Evolutionary conservation across 2,329 filamentous ascomycete genomes (phyloP), one percentile per base, ranked within the genome.

Genomic region (Mycosphaerella sp.): DNA sequence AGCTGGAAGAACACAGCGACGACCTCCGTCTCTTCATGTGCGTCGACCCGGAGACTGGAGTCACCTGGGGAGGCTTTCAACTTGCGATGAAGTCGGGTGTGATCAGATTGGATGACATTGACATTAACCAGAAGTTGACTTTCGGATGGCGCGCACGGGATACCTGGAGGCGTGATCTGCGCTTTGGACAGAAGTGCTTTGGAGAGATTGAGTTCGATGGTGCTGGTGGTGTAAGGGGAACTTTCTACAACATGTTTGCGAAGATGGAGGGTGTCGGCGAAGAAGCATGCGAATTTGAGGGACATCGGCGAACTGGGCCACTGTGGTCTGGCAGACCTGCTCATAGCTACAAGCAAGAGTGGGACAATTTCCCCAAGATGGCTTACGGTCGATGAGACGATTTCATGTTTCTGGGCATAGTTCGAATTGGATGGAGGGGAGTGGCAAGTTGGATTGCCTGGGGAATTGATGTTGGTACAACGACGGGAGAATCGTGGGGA

Each of bases 11-110:
- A 17, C 46, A 59, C 4, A 48, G 57, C 1, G 50, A 59, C 2
- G 64, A 71, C 23, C 66, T 73, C 21, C 59, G 59, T 1, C 60
- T 76, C 8, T 65, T 73, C 40, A 63, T 76, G 12, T 73, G 73
- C 1, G 68, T 76, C 1, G 66, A 67, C 48, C 55, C 59, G 29
- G 51, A 60, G 26, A 40, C 65, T 12, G 71, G 71, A 10, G 64
- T 62, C 4, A 69, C 79, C 6, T 80, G 78, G 77, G 76, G 73
- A 0, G 63, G 58, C 1, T 79, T 80, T 57, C 67, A 74, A 42
- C 66, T 78, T 4, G 73, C 72, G 0, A 51, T 72, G 6, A 67
- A 76, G 38, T 54, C 66, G 39, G 75, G 76, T 1, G 62, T 79
- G 2, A 62, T 79, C n/a, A 67, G 68, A 34, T 67, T 79, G 32